phyloP scores from a whole-genome alignment of 2,329 filamentous ascomycete species.

The Hypoxylon rubiginosum region DNA sequence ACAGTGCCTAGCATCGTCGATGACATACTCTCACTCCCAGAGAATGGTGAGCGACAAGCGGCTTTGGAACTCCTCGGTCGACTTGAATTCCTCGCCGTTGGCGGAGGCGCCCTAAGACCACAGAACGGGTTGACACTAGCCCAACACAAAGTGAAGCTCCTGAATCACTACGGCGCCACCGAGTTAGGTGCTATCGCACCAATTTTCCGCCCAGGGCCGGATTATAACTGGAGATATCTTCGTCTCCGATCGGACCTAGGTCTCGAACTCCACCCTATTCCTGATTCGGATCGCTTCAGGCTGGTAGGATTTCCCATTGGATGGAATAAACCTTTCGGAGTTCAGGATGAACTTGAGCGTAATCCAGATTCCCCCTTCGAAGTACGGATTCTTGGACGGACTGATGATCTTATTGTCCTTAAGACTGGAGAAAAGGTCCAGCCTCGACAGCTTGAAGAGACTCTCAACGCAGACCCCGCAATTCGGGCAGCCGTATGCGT shows the following conservation, averaged over 20 bases:
- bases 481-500: conserved; percentile 34
- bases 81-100: conserved; percentile 52
- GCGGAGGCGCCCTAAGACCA: conserved; percentile 51
- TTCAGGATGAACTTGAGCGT: conserved; percentile 52
- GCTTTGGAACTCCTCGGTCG: conserved; percentile 34
- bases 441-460: conserved; percentile 32
- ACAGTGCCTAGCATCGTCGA: conserved; percentile 54
- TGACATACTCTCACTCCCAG: conserved; percentile 45
- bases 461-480: conserved; percentile 9
- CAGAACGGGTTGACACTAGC: conserved; percentile 45
- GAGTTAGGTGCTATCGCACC: conserved; percentile 54
- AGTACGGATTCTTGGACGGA: conserved; percentile 51
- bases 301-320: conserved; percentile 50
- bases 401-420: conserved; percentile 48
- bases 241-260: conserved; percentile 51
- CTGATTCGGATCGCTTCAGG: conserved; percentile 42
- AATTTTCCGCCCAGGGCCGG: conserved; percentile 49
- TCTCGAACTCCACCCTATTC: conserved; percentile 45
- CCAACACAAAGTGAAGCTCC: conserved; percentile 45
- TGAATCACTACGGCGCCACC: conserved; percentile 55
- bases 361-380: conserved; percentile 43
- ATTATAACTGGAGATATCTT: conserved; percentile 53
- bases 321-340: conserved; percentile 47
- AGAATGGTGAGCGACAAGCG: conserved; percentile 11
- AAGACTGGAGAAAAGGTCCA: conserved; percentile 42